Conservation (phyloP, 2,329 filamentous ascomycete genomes). For the Hirsutella rhossiliensis region DNA sequence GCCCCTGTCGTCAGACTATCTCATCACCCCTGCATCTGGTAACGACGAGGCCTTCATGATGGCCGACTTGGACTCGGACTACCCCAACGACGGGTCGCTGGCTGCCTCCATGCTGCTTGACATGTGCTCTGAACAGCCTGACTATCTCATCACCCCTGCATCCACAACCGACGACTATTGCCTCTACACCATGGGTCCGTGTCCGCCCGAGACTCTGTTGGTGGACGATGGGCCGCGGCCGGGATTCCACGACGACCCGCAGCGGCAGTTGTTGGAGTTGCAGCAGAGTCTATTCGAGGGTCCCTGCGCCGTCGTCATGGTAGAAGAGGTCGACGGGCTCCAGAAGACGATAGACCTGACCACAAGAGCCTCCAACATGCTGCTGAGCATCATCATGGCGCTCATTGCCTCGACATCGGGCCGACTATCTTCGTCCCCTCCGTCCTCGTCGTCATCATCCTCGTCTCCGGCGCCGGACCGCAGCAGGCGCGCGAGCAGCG, state of each 20-base stretch:
- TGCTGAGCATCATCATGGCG: conserved; percentile 1
- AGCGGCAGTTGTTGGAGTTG: conserved; percentile 1
- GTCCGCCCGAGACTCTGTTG: background rate
- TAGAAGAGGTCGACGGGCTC: background rate
- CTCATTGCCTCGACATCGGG: background rate
- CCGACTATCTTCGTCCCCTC: background rate
- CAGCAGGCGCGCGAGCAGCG: background rate
- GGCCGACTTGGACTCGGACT: background rate
- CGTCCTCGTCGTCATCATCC: background rate
- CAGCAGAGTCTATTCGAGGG: conserved; percentile 1
- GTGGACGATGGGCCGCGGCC: background rate
- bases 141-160: too few relatives aligned
- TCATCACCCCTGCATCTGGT: background rate
- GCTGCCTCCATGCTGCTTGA: background rate
- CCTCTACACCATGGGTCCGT: background rate
- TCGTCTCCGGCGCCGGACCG: background rate
- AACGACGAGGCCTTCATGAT: background rate
- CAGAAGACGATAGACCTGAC: background rate
- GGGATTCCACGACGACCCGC: background rate
- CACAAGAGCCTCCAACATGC: background rate
- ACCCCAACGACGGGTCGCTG: background rate
- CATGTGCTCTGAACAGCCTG: background rate
- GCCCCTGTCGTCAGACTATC: background rate
- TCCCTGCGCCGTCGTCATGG: background rate
- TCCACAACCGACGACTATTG: conserved; percentile 1